Base-by-base conservation (phyloP, 2,329 filamentous ascomycete genomes). In the Chaetomium sp. region DNA sequence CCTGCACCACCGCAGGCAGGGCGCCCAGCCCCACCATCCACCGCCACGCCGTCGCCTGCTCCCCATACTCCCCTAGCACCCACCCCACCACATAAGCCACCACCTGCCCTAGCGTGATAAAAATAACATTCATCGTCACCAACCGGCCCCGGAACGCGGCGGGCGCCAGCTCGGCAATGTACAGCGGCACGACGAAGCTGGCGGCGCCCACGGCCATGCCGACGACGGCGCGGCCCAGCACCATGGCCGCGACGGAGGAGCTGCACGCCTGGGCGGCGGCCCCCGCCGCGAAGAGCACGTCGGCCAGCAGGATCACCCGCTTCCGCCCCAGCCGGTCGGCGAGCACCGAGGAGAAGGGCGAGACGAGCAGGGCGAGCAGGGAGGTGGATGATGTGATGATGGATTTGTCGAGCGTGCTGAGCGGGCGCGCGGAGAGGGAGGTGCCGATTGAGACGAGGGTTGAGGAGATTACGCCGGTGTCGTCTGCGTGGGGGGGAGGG, bases 11-110 rank as follows among this genome's bases (percentile, higher is more conserved):
- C 0, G 93, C 93, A 0, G 94, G 94, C 29, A 90, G 67, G 9
- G 90, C 90, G 0, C 93, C 94, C 0, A 97, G 77, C 0, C 93
- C 93, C 0, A 97, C 93, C 85, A 97, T 93, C 88, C 91, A 96
- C 57, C 92, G 83, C 93, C 94, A 98, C 1, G 90, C 92, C 13
- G 83, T 84, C 42, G 72, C 74, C 25, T 75, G 70, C 64, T 78
- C 75, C 0, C 80, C 84, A 64, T 81, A 80, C 63, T 84, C 82
- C 6, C 87, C 83, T 55, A 96, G 89, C 0, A 82, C 76, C 90
- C 91, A 97, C 1, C 94, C 94, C 7, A 93, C 79, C 1, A 96
- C 75, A 76, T 97, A 97, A 2, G 94, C 93, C 23, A 96, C 85
- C 1, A 97, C 91, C 77, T 97, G 93, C 0, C 94, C 94, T 12